Evolutionary conservation across 257 asterid genomes (phyloP).

Genomic region (Solanum microdontum): DNA sequence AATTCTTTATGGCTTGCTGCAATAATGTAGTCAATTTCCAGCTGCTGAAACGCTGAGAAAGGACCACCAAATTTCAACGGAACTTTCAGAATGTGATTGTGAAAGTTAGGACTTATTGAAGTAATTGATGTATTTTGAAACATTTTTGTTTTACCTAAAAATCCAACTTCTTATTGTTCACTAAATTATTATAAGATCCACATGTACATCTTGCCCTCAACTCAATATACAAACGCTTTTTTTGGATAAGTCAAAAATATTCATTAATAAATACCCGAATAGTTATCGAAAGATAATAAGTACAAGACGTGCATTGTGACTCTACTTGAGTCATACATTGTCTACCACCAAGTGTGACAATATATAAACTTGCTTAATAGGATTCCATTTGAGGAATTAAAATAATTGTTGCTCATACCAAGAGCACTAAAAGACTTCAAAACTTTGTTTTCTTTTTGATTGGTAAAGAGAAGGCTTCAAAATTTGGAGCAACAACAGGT

Average conservation of each 20-base stretch:
- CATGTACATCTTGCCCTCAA: background rate
- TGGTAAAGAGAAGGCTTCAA: background rate
- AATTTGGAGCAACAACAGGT: background rate
- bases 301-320: background rate
- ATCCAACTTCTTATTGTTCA: background rate
- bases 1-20: constrained; percentile 69
- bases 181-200: background rate
- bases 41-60: constrained; percentile 67
- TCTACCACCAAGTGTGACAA: background rate
- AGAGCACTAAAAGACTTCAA: background rate
- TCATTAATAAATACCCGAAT: background rate
- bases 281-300: background rate
- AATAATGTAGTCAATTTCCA: constrained; percentile 84
- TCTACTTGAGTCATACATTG: background rate
- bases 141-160: background rate
- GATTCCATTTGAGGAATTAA: background rate
- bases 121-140: background rate
- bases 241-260: background rate
- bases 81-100: background rate
- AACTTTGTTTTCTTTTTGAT: background rate
- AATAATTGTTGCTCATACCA: background rate
- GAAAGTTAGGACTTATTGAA: background rate
- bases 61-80: background rate
- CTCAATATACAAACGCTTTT: background rate
- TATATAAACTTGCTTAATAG: background rate